phyloP scores from a whole-genome alignment of 2,329 filamentous ascomycete species.

The Chaetomium sp. region DNA sequence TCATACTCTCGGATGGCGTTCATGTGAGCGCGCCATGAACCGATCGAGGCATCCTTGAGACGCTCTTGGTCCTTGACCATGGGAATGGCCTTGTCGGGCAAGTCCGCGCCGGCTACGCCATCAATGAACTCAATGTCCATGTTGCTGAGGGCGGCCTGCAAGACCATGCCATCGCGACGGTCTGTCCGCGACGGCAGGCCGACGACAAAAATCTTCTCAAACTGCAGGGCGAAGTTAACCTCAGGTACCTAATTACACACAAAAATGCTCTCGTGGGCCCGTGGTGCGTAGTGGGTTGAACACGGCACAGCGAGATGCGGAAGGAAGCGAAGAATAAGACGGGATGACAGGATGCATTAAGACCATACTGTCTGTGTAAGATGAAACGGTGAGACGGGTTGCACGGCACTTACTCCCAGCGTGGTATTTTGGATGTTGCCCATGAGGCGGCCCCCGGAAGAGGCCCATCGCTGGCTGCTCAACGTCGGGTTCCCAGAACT shows the following conservation, averaged over 20 bases:
- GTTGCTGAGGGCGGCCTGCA: conserved; percentile 48
- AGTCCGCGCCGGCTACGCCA: conserved; percentile 43
- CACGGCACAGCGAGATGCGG: background rate
- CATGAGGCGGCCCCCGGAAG: background rate
- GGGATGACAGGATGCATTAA: background rate
- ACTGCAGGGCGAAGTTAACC: conserved; percentile 43
- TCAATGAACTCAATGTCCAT: conserved; percentile 50
- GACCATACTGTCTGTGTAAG: no score
- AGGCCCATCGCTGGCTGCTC: background rate
- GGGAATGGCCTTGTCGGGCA: conserved; percentile 43
- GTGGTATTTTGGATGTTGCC: conserved; percentile 13
- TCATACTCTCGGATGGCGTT: background rate
- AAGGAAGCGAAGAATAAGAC: background rate
- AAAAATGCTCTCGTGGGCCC: background rate
- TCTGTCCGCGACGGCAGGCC: conserved; percentile 53
- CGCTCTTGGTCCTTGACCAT: conserved; percentile 16
- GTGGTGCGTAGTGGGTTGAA: background rate
- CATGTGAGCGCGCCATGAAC: background rate
- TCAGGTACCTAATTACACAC: conserved; percentile 44
- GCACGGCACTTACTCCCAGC: conserved; percentile 13
- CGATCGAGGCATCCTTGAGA: background rate
- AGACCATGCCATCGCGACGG: conserved; percentile 49
- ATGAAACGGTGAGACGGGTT: background rate
- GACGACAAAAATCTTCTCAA: conserved; percentile 53
- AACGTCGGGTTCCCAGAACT: background rate